Evolutionary conservation across 495 filamentous ascomycete genomes (phyloP), one percentile per base, ranked within the genome.

Genomic region (Pseudomonodictys pantanalensis): DNA sequence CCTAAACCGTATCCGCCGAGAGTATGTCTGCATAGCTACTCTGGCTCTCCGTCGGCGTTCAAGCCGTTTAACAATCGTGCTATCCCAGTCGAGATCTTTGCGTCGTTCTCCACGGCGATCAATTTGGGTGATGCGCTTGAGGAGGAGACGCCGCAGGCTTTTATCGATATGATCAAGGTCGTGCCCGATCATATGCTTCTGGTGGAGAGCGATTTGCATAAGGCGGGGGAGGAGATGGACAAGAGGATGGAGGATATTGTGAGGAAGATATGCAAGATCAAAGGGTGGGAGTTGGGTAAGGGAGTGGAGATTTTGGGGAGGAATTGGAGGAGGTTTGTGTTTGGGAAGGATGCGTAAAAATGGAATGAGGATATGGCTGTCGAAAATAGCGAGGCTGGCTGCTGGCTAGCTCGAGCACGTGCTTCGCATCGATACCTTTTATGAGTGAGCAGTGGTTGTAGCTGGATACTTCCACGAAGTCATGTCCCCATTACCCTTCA

Each of bases 11-110:
- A 88, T 68, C 93, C 93, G 8, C 91, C 92, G 1, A 82, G 92
- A 29, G 86, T 97, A 65, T 98, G 93, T 68, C 79, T 98, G 65
- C 93, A 98, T 72, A 96, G 91, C 0, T 98, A 89, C 69, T 91
- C 89, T 29, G 95, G 91, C 0, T 81, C 88, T n/a, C 72, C 81
- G 20, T 85, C 93, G 35, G 79, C 83, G 24, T 67, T 96, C 26
- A 87, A 80, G 44, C 90, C 92, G 69, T 97, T 95, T 60, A 72
- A 91, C 58, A 76, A 87, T 62, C 84, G 82, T 1, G 79, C 83
- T 0, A 82, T 93, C 20, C 92, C 95, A 0, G 84, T 84, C 2
- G 78, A 85, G 32, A 78, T 97, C 8, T 98, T 83, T 69, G 92
- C 93, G 66, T 96, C 91, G 0, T 97, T 97, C 66, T 96, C 91